Percentiles rank a stretch among this genome's conserved stretches.
These are phyloP conservation scores for Chlamydomonas reinhardtii DNA, from an alignment of 163 green algal species.

Conservation along the genomic window DNA sequence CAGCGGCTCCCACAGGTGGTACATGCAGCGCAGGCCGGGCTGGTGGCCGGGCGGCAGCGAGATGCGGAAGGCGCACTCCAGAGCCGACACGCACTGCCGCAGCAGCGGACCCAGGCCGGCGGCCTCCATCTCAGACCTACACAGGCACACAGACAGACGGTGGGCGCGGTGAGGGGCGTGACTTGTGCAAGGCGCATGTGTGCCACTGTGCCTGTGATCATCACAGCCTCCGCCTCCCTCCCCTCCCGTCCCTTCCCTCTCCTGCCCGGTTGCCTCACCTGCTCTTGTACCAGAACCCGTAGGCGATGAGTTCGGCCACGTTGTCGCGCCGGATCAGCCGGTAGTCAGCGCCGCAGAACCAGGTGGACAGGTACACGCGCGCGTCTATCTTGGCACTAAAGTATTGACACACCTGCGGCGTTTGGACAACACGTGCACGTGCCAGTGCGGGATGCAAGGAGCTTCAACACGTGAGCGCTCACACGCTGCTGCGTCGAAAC, in stretches of 20 bases:
- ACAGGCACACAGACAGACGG: no score
- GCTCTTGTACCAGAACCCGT: slow-evolving; percentile 54
- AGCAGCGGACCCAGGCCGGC: slow-evolving; percentile 23
- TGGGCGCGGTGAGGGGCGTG: no score
- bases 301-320: slow-evolving; percentile 49
- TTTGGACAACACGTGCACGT: background rate
- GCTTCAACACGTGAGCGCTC: no score
- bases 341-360: slow-evolving; percentile 45
- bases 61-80: slow-evolving; percentile 40
- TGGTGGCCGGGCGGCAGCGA: slow-evolving; percentile 10
- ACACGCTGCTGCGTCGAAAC: no score
- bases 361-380: slow-evolving; percentile 39
- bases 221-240: no score
- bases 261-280: no score
- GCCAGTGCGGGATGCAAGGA: no score
- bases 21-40: slow-evolving; percentile 32
- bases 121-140: slow-evolving; percentile 36
- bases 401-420: slow-evolving; percentile 28
- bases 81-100: slow-evolving; percentile 1
- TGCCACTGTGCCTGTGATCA: no score
- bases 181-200: no score
- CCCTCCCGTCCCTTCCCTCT: no score
- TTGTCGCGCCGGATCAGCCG: slow-evolving; percentile 42
- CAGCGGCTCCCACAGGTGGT: slow-evolving; percentile 47
- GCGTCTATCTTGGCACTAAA: slow-evolving; percentile 39